Base-by-base conservation (phyloP, 495 filamentous ascomycete genomes). In the Penicillium herquei region DNA sequence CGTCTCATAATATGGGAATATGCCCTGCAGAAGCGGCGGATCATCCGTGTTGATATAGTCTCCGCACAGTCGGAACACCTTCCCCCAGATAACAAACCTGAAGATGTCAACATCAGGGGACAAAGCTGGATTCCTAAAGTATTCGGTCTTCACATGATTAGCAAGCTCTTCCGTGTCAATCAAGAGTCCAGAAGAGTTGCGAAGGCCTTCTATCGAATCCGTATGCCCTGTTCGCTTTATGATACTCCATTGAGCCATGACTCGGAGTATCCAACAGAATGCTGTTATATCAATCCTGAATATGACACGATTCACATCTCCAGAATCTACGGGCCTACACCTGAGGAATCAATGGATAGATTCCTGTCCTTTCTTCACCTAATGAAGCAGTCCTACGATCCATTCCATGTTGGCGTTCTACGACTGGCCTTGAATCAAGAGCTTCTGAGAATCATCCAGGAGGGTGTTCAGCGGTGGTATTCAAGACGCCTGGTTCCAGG, bases 131-230 rank as follows among this genome's bases (percentile, higher is more conserved):
- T 26, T 26, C 7, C 17, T 21, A 11, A 7, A 1, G 18, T 44
- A 12, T 6, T 11, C n/a, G 41, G 12, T 10, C 0, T 0, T 10
- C 41, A 49, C 3, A 21, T 18, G 2, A 12, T 49, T 7, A 49
- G n/a, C 46, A 34, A 49, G 14, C 9, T 49, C 6, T 35, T 49
- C 3, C 46, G 46, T 8, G 46, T 49, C n/a, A 49, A 49, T 16
- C 16, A 16, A 7, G 46, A 49, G 12, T 33, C 46, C 32, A 49
- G 46, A 17, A 17, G 35, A 18, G 13, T 35, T 35, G 46, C 46
- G 16, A 14, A 18, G 2, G n/a, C 46, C 8, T 49, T 49, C 14
- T 49, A 49, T 35, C 31, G 46, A 35, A 32, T 37, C 14, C 32
- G 18, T 6, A 32, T 49, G 10, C 32, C 46, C 7, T 49, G 46